phyloP scores from a whole-genome alignment of 768 basidiomycete species.

The Mrakia hoshinonis region DNA sequence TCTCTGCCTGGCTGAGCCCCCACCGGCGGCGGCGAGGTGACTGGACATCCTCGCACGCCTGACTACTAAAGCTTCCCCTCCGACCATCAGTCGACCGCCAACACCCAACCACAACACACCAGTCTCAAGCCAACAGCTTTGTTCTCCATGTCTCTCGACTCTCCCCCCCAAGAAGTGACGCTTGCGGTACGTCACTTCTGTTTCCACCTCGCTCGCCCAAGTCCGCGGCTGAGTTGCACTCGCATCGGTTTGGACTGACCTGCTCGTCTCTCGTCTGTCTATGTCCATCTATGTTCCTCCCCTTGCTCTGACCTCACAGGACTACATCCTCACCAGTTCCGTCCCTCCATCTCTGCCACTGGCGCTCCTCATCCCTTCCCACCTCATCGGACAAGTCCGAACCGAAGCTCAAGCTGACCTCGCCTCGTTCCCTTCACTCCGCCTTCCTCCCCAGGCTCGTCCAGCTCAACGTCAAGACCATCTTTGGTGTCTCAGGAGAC shows the following conservation, averaged over 20 bases:
- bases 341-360: not conserved
- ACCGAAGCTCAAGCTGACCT: not conserved
- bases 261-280: not conserved
- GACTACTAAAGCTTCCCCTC: too few relatives aligned
- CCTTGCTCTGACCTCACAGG: not conserved
- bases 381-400: not conserved
- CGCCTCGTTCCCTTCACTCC: not conserved
- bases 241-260: slow-evolving; percentile 2
- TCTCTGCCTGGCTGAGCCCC: too few relatives aligned
- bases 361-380: not conserved
- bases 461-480: slow-evolving; percentile 26
- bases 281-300: not conserved
- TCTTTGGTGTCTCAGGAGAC: slow-evolving; percentile 60
- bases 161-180: too few relatives aligned
- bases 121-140: too few relatives aligned
- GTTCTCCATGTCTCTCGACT: too few relatives aligned
- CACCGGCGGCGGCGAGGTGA: too few relatives aligned
- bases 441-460: slow-evolving; percentile 9
- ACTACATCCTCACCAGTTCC: slow-evolving; percentile 20
- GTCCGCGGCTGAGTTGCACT: not conserved
- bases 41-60: too few relatives aligned
- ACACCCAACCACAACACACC: too few relatives aligned
- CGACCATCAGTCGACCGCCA: too few relatives aligned
- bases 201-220: too few relatives aligned
- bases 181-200: too few relatives aligned